A percentile compares a stretch with the other conserved stretches of the same genome.
These are phyloP conservation scores for Pythium pectinolyticum DNA, from an alignment of 352 stramenopile species.

Conservation along the genomic window DNA sequence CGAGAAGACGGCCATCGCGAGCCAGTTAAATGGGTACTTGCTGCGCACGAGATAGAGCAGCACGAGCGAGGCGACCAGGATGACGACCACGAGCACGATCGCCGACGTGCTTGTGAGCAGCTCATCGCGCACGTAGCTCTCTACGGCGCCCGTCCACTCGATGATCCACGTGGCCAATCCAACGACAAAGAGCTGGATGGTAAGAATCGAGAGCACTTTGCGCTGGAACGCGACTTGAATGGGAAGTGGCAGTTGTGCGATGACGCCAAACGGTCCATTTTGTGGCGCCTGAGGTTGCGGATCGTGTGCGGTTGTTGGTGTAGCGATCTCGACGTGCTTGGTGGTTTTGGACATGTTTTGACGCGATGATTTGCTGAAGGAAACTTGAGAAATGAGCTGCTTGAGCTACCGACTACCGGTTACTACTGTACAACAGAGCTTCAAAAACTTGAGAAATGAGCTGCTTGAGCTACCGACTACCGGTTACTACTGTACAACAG, in stretches of 20 bases:
- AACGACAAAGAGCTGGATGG: slow-evolving; percentile 28
- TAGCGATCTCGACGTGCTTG: background rate
- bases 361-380: background rate
- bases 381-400: background rate
- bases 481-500: too few species aligned
- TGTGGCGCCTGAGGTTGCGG: background rate
- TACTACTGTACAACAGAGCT: too few species aligned
- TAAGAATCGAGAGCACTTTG: slow-evolving; percentile 28
- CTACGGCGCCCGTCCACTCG: background rate
- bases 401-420: too few species aligned
- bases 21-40: slow-evolving; percentile 29
- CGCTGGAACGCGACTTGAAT: slow-evolving; percentile 30
- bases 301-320: background rate
- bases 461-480: too few species aligned
- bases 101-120: background rate
- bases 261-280: background rate
- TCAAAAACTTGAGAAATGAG: background rate
- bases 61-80: slow-evolving; percentile 18
- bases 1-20: slow-evolving; percentile 26
- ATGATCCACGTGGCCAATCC: slow-evolving; percentile 9
- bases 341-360: background rate
- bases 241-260: slow-evolving; percentile 20
- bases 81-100: background rate
- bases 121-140: background rate
- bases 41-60: slow-evolving; percentile 15